phyloP scores from a whole-genome alignment of 257 asterid genomes.

The Scutellaria barbata region DNA sequence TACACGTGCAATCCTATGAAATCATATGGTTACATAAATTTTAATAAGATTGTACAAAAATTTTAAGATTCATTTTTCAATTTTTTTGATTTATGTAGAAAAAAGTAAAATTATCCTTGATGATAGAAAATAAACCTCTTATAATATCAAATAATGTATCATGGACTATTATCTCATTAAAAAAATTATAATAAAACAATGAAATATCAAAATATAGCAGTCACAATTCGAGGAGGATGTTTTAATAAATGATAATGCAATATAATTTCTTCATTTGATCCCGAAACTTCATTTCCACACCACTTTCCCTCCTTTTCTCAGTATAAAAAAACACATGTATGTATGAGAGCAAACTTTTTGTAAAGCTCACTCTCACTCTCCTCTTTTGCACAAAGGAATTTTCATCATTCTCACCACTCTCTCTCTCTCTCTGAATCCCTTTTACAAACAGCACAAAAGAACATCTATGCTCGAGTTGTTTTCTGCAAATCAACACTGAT shows the following conservation, averaged over 20 bases:
- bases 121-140: no score
- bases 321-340: slow-evolving; percentile 46
- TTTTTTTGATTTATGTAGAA: no score
- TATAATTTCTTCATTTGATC: neutral
- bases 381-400: slow-evolving; percentile 49
- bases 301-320: slow-evolving; percentile 64
- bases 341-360: slow-evolving; percentile 50
- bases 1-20: no score
- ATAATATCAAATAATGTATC: no score
- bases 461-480: neutral
- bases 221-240: no score
- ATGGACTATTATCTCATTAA: no score
- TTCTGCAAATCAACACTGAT: slow-evolving; percentile 22
- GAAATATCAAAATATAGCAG: no score
- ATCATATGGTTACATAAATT: no score
- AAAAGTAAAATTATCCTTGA: no score
- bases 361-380: slow-evolving; percentile 57
- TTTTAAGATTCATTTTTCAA: no score
- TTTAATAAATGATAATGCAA: neutral
- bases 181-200: no score
- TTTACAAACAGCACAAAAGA: slow-evolving; percentile 33
- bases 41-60: no score
- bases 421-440: slow-evolving; percentile 34
- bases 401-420: slow-evolving; percentile 66
- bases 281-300: slow-evolving; percentile 8